Evolutionary conservation across 2,329 filamentous ascomycete species (phyloP), one percentile per base, ranked within the genome.

Genomic region (Tolypocladium capitatum): DNA sequence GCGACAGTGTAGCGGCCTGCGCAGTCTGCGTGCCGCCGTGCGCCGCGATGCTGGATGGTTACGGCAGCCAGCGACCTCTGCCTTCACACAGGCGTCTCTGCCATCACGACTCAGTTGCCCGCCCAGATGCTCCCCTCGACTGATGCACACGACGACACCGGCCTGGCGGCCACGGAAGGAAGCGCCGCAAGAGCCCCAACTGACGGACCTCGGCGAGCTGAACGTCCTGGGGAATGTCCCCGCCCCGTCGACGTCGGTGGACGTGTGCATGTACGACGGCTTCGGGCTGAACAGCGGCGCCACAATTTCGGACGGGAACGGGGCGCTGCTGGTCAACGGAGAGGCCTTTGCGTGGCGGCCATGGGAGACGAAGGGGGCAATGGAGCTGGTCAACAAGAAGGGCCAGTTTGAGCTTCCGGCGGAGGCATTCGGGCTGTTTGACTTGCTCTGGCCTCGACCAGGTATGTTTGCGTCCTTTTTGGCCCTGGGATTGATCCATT

Each of bases 281-380:
- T 98, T 98, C 64, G 80, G 84, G 53, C 72, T 98, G 42, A 85
- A 92, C 66, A 94, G 82, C 57, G 89, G 90, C 11, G 69, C 85
- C 33, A 81, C 78, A 46, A 79, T 94, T 30, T 68, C 70, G 2
- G 79, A 78, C 42, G 83, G 83, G 0, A 74, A 79, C 46, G 91
- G 88, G 0, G 76, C 89, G 27, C 62, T 98, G 52, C 73, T 98
- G 5, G 76, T 96, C 2, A 83, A 81, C 36, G 91, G 91, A 6
- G 89, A 97, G 65, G 89, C 84, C 1, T 97, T 96, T 63, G 68
- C 73, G 45, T 98, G 92, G 92, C 72, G 78, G 60, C 92, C 92
- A 5, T 96, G 91, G 88, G 66, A 76, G 51, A 65, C 63, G 4
- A 68, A 65, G 55, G 59, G 65, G 46, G 61, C 59, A 45, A 67